Conservation (phyloP, 2,329 filamentous ascomycete species). For the Ophiocordyceps unilateralis region DNA sequence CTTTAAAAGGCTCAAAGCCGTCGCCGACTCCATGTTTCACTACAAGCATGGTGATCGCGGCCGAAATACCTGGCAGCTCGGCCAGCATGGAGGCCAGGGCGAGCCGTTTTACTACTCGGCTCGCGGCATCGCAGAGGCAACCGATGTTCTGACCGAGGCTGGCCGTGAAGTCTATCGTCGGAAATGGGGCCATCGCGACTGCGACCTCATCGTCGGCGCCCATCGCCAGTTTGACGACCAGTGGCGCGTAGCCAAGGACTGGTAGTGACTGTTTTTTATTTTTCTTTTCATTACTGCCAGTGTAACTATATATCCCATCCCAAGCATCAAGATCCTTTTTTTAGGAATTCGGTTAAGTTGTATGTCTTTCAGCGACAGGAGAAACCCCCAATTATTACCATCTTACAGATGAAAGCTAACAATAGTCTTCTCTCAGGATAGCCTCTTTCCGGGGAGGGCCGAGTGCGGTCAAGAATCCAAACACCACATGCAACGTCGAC, state of each 20-base stretch:
- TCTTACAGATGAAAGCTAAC: too few relatives aligned
- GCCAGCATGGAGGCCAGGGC: slow-evolving; percentile 30
- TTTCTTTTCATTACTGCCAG: too few relatives aligned
- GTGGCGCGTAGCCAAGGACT: slow-evolving; percentile 27
- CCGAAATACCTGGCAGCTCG: slow-evolving; percentile 34
- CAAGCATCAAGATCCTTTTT: too few relatives aligned
- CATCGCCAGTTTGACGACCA: slow-evolving; percentile 23
- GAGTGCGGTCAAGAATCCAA: too few relatives aligned
- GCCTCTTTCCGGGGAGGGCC: too few relatives aligned
- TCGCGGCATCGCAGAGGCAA: slow-evolving; percentile 23
- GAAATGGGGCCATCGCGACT: slow-evolving; percentile 29
- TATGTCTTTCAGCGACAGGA: too few relatives aligned
- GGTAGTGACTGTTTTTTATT: slow-evolving; percentile 5
- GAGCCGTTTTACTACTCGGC: slow-evolving; percentile 35
- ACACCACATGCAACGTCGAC: too few relatives aligned
- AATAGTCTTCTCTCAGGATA: too few relatives aligned
- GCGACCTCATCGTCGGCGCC: slow-evolving; percentile 19
- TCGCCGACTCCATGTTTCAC: slow-evolving; percentile 18
- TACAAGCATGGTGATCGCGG: slow-evolving; percentile 22
- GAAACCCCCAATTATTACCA: too few relatives aligned
- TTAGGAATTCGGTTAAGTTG: too few relatives aligned
- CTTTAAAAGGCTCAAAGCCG: slow-evolving; percentile 8
- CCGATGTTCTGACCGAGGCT: slow-evolving; percentile 27
- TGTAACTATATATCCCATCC: too few relatives aligned
- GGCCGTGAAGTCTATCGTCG: slow-evolving; percentile 22